Evolutionary conservation across 257 asterid species (phyloP), one percentile per base, ranked within the genome.

Genomic region (Solanum tacnaense): DNA sequence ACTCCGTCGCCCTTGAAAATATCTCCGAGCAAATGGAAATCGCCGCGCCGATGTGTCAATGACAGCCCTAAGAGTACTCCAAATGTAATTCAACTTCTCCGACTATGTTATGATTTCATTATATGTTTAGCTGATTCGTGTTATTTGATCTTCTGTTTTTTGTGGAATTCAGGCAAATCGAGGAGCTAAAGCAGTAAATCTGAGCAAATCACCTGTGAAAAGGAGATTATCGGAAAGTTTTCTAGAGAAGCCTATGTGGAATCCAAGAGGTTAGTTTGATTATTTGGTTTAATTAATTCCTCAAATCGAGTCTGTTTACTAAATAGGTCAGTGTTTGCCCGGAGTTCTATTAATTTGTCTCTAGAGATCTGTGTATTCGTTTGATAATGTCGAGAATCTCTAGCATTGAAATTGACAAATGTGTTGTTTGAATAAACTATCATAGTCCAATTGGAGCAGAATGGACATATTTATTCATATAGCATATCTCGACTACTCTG

Each of bases 221-320:
- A 92, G 91, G 93, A 91, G 84, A 84, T 86, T 92, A 70, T 79
- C 90, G 5, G 96, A 92, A 82, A 56, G 87, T 88, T 87, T 85
- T 87, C 2, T 58, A 52, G 93, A 93, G 31, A 96, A 90, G 87
- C 93, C 94, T 46, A 85, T 52, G 31, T 94, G 96, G 99, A 92
- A 96, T 74, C 98, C 98, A 5, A 93, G 91, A 91, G 98, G 99
- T 86, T 86, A 91, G 94, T 87, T 75, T 56, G 67, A 29, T 39
- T 86, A 46, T 49, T 86, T 86, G n/a, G 27, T 39, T 21, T 87
- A 38, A 13, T 60, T 86, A 84, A 13, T 84, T 85, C 34, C 44
- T 29, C 6, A 9, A 44, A 49, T 82, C 21, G 38, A 46, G 41
- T 18, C 56, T 82, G 62, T 81, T 67, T 32, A 16, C 83, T 67